phyloP scores from a whole-genome alignment of 805 yeast species.

The Myxozyma lipomycoides region DNA sequence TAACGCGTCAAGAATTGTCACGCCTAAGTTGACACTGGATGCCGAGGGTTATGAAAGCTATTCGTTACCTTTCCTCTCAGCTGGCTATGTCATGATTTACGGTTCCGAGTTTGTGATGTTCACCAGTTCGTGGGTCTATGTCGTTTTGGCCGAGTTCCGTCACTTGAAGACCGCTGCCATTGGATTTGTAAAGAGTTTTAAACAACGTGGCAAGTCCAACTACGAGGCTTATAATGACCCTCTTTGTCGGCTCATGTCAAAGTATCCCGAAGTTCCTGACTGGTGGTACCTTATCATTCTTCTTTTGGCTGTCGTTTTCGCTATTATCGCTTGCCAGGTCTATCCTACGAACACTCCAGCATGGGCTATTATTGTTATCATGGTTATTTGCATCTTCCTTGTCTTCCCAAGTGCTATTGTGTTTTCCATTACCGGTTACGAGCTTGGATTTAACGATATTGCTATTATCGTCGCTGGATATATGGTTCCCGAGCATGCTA shows the following conservation, averaged over 20 bases:
- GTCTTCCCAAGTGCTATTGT: slow-evolving; percentile 61
- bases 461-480: slow-evolving; percentile 64
- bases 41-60: slow-evolving; percentile 49
- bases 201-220: slow-evolving; percentile 1
- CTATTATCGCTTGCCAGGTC: slow-evolving; percentile 41
- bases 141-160: slow-evolving; percentile 14
- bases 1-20: slow-evolving; percentile 48
- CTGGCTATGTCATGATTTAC: slow-evolving; percentile 28
- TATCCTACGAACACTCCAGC: slow-evolving; percentile 53
- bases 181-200: slow-evolving; percentile 32
- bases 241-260: slow-evolving; percentile 48
- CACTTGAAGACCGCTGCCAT: slow-evolving; percentile 4
- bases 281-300: slow-evolving; percentile 56
- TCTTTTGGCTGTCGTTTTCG: slow-evolving; percentile 45
- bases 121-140: slow-evolving; percentile 17
- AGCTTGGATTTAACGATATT: slow-evolving; percentile 58
- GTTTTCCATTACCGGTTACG: slow-evolving; percentile 58
- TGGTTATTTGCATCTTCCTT: slow-evolving; percentile 52
- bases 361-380: slow-evolving; percentile 60
- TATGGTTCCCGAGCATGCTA: slow-evolving; percentile 33
- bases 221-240: slow-evolving; percentile 17
- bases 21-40: slow-evolving; percentile 44
- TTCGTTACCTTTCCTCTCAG: slow-evolving; percentile 57
- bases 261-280: slow-evolving; percentile 59
- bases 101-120: slow-evolving; percentile 27